Conservation (phyloP, 352 stramenopile species). For the Plasmopara viticola region DNA sequence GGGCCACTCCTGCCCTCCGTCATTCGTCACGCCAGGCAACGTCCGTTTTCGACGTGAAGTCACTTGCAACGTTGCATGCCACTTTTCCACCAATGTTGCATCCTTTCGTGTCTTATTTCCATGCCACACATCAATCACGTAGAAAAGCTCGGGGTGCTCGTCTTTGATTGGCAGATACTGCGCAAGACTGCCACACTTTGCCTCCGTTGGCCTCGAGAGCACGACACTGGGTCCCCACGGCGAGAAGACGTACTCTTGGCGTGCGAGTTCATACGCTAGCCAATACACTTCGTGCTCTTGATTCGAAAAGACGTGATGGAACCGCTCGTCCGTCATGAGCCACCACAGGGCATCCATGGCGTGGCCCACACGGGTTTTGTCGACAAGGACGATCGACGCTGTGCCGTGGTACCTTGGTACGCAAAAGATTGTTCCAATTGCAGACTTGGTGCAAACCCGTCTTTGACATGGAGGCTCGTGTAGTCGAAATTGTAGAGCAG, state of each 20-base stretch:
- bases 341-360: conserved; percentile 35
- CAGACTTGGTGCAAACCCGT: conserved; percentile 24
- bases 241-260: conserved; percentile 45
- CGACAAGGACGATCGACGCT: conserved; percentile 54
- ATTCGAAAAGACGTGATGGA: conserved; percentile 32
- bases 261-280: conserved; percentile 45
- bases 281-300: conserved; percentile 51
- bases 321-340: conserved; percentile 30
- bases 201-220: conserved; percentile 30
- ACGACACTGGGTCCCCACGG: conserved; percentile 36
- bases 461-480: conserved; percentile 25
- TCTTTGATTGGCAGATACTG: conserved; percentile 28
- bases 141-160: conserved; percentile 36
- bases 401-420: conserved; percentile 29
- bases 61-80: not conserved
- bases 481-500: conserved; percentile 44
- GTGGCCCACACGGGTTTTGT: conserved; percentile 25
- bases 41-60: not conserved
- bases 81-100: not conserved
- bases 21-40: not conserved
- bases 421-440: conserved; percentile 40
- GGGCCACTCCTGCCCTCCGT: not conserved
- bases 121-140: conserved; percentile 36
- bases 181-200: conserved; percentile 36
- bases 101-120: not conserved